Conservation (phyloP, 1,284 basidiomycete species). For the Cryptococcus amylolentus region DNA sequence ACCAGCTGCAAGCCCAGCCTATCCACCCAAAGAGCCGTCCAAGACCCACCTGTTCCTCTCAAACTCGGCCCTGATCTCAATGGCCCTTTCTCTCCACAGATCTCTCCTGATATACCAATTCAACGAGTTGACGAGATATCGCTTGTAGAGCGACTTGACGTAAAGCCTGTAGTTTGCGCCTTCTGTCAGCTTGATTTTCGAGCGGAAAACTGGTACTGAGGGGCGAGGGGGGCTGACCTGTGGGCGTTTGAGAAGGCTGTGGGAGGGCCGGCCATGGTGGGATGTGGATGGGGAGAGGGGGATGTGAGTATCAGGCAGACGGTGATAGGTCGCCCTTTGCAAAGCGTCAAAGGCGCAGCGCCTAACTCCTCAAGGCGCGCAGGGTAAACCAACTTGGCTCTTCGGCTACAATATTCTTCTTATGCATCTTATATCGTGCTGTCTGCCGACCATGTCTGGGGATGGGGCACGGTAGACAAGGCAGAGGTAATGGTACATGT, state of each 20-base stretch:
- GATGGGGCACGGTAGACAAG: no score
- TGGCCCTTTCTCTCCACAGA: slow-evolving; percentile 76
- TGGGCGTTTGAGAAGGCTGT: slow-evolving; percentile 15
- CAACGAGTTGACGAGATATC: slow-evolving; percentile 76
- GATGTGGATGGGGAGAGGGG: not conserved
- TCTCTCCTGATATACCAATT: slow-evolving; percentile 86
- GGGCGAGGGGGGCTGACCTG: slow-evolving; percentile 5
- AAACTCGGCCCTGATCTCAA: slow-evolving; percentile 85
- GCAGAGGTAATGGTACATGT: no score
- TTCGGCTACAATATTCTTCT: not conserved
- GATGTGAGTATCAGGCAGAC: not conserved
- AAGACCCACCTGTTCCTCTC: slow-evolving; percentile 76
- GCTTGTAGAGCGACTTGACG: slow-evolving; percentile 87
- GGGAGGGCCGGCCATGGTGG: slow-evolving; percentile 12
- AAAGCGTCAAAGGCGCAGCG: not conserved
- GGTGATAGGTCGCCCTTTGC: not conserved
- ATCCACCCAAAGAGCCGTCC: no score
- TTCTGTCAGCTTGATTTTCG: not conserved
- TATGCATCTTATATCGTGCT: not conserved
- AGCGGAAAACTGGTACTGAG: not conserved
- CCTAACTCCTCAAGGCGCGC: not conserved
- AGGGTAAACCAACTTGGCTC: not conserved
- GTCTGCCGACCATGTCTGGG: no score
- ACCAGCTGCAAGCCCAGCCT: not conserved
- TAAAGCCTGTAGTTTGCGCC: slow-evolving; percentile 55